A percentile compares a stretch with the other conserved stretches of the same genome.
These are phyloP conservation scores for Sarcodon sp. DNA, from an alignment of 768 basidiomycete species.

Conservation along the genomic window DNA sequence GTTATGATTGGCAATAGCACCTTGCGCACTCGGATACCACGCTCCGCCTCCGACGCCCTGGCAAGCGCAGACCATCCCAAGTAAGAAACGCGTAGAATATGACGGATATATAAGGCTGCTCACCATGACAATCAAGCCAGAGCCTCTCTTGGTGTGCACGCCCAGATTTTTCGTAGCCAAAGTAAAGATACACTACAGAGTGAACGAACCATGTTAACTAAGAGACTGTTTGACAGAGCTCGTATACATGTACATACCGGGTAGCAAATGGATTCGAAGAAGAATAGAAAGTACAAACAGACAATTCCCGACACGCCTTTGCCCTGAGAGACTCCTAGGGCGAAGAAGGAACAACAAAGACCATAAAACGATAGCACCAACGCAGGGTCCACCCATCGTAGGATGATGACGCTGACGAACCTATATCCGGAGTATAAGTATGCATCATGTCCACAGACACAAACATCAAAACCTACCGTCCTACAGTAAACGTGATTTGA, in stretches of 20 bases:
- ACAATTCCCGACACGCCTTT: slow-evolving; percentile 42
- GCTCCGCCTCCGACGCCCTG: slow-evolving; percentile 52
- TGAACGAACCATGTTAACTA: neutral
- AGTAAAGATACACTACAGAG: slow-evolving; percentile 41
- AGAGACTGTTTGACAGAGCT: neutral
- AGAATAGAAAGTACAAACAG: slow-evolving; percentile 54
- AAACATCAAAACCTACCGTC: slow-evolving; percentile 25
- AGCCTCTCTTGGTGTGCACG: slow-evolving; percentile 44
- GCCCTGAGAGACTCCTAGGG: slow-evolving; percentile 34
- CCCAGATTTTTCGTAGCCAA: slow-evolving; percentile 54
- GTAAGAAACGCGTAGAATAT: neutral
- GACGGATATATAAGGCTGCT: slow-evolving; percentile 1
- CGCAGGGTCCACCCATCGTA: slow-evolving; percentile 55
- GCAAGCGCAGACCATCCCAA: neutral
- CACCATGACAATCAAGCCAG: slow-evolving; percentile 53
- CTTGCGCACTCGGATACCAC: slow-evolving; percentile 58
- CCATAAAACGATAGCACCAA: slow-evolving; percentile 44
- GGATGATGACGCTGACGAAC: slow-evolving; percentile 47
- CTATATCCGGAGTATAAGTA: slow-evolving; percentile 12
- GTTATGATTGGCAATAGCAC: slow-evolving; percentile 34
- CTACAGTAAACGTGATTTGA: slow-evolving; percentile 54
- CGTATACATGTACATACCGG: slow-evolving; percentile 24
- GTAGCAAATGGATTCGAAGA: slow-evolving; percentile 69
- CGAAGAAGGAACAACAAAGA: slow-evolving; percentile 35
- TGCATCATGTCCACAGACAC: neutral